Evolutionary conservation across 148 eudicot genomes (phyloP), one percentile per base, ranked within the genome.

Genomic region (Vaccinium darrowii): DNA sequence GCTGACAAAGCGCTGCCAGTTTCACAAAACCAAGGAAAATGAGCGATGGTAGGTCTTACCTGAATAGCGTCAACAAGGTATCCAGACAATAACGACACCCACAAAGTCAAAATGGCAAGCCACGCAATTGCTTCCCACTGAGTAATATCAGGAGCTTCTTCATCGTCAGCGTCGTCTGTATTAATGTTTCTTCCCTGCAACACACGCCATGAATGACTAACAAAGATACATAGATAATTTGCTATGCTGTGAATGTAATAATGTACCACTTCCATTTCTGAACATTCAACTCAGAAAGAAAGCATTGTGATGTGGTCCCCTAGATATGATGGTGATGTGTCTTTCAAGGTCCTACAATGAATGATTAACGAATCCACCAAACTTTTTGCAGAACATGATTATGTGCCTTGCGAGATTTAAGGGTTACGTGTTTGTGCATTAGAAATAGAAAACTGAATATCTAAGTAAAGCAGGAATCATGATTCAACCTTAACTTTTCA

Each of bases 11-110:
- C 8, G 47, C 10, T 79, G 16, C 43, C 25, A n/a, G 36, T 56
- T 82, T 74, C 39, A 72, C 1, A 27, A 33, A 82, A 74, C 71
- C 52, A n/a, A 30, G 36, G 51, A 18, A 83, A 71, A 62, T 51
- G 49, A 30, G 50, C 6, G 11, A 19, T 16, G 3, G 8, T 73
- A 49, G 58, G n/a, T 36, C n/a, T 89, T 88, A 96, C 99, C 98
- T 93, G 89, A 81, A 96, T 92, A 87, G 95, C 95, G 90, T 94
- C 95, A 84, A 94, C 96, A 36, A 96, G 98, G 90, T 92, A 96
- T 84, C 96, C 99, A 83, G 99, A 95, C 58, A 96, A 87, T 58
- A 96, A 84, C 47, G 99, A 95, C 71, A 94, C 93, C 98, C 98
- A 96, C 85, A 95, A 80, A 79, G 97, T 96, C 89, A 96, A 88